Evolutionary conservation across 495 filamentous ascomycete genomes (phyloP).

Genomic region (Terfezia claveryi): DNA sequence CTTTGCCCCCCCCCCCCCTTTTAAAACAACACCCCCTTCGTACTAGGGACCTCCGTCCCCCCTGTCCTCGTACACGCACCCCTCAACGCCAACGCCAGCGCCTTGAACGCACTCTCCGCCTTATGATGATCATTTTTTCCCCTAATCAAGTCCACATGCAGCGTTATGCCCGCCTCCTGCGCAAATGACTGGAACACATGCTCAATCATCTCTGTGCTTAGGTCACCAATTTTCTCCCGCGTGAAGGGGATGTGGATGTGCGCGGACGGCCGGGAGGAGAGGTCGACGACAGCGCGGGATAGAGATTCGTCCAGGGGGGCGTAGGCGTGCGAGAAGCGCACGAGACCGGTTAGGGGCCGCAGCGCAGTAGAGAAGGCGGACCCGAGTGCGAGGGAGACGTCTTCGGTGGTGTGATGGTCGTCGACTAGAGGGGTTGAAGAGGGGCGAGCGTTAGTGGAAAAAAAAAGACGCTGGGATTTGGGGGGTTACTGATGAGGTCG

Average conservation of each 20-base stretch:
- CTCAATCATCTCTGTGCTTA: slow-evolving; percentile 92
- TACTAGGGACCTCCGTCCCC: slow-evolving; percentile 76
- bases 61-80: slow-evolving; percentile 50
- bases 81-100: slow-evolving; percentile 62
- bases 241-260: slow-evolving; percentile 60
- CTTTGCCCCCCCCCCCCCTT: too few relatives aligned
- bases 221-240: slow-evolving; percentile 78
- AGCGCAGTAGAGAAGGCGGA: slow-evolving; percentile 60
- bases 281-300: slow-evolving; percentile 78
- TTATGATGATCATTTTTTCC: slow-evolving; percentile 91
- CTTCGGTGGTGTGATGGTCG: slow-evolving; percentile 96
- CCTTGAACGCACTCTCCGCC: slow-evolving; percentile 95
- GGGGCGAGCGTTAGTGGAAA: not conserved
- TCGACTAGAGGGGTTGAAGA: slow-evolving; percentile 73
- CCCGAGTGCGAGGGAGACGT: slow-evolving; percentile 79
- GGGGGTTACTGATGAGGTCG: slow-evolving; percentile 69
- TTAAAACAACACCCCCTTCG: slow-evolving; percentile 59
- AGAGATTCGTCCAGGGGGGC: slow-evolving; percentile 88
- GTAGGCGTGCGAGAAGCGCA: slow-evolving; percentile 77
- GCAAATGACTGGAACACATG: slow-evolving; percentile 89
- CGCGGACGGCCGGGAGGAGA: slow-evolving; percentile 71
- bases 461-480: slow-evolving; percentile 39
- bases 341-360: slow-evolving; percentile 51
- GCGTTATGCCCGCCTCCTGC: slow-evolving; percentile 66
- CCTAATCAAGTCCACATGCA: slow-evolving; percentile 75